Evolutionary conservation across 2,329 filamentous ascomycete species (phyloP), one percentile per base, ranked within the genome.

Genomic region (Fusarium sambucinum): DNA sequence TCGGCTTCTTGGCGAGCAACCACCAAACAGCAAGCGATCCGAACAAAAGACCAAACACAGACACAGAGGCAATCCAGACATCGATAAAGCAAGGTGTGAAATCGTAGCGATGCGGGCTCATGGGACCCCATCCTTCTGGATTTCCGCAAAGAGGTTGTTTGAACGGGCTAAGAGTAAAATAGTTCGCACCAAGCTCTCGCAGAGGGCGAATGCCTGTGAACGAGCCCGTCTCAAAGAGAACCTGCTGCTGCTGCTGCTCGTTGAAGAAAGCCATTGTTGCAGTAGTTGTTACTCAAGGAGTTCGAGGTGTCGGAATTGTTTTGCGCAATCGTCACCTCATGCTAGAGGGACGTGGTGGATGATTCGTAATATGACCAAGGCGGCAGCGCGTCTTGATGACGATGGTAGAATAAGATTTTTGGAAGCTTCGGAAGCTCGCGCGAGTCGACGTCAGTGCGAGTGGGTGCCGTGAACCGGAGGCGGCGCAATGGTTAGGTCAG

Each of bases 71-170:
- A 61, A 98, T 88, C 88, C 93, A 94, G 23, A 97, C 88, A 78
- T 99, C 96, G 74, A 98, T 89, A 77, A 99, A 99, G 83, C 96
- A 99, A 40, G 96, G 95, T 17, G 96, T 98, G 75, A 99, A 94
- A 81, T 99, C 96, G 80, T 93, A 97, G 78, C 95, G 87, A 71
- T 89, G 85, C 35, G 90, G 89, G 80, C 94, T 97, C 77, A 99
- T 77, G 23, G 96, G 96, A 2, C 96, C 96, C 96, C 96, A 99
- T 75, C 96, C 96, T 80, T 98, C 95, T 55, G 85, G 84, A 80
- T 97, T 96, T 78, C 91, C 89, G 81, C 95, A 98, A 79, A 97
- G 84, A 59, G 92, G 89, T 77, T 96, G 92, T 69, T 81, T 81
- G 75, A 83, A 82, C 30, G 78, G 64, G 30, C 80, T 79, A n/a